Evolutionary conservation across 495 filamentous ascomycete species (phyloP).

Genomic region (Aspergillus wentii): DNA sequence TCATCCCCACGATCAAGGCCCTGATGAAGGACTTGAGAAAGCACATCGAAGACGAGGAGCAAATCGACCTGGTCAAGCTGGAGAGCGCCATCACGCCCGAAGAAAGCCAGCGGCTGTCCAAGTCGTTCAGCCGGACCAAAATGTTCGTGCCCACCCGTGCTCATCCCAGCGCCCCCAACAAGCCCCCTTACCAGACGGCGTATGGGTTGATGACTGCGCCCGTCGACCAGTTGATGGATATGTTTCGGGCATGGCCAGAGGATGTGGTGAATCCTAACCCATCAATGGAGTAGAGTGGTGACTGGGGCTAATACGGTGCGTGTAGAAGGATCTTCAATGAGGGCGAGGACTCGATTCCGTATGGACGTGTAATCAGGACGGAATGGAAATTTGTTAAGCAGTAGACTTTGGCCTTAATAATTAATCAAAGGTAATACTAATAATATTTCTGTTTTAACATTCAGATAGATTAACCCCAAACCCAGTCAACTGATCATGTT

Average conservation of each 20-base stretch:
- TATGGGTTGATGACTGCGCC: conserved; percentile 25
- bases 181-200: conserved; percentile 23
- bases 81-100: conserved; percentile 39
- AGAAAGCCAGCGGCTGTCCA: conserved; percentile 40
- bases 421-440: too few relatives aligned
- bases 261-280: conserved; percentile 2
- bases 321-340: too few relatives aligned
- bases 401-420: too few relatives aligned
- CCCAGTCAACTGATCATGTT: too few relatives aligned
- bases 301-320: too few relatives aligned
- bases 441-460: too few relatives aligned
- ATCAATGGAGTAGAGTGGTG: conserved; percentile 5
- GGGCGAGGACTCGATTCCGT: too few relatives aligned
- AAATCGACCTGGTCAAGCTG: conserved; percentile 45
- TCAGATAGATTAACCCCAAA: too few relatives aligned
- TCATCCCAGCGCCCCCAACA: conserved; percentile 38
- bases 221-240: conserved; percentile 24
- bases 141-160: conserved; percentile 54
- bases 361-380: too few relatives aligned
- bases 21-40: conserved; percentile 46
- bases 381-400: too few relatives aligned
- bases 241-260: conserved; percentile 29
- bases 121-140: conserved; percentile 55
- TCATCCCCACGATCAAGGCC: conserved; percentile 44
- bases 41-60: conserved; percentile 59